Percentiles rank a stretch among this genome's conserved stretches.
phyloP scores from a whole-genome alignment of 148 eudicot genomes.

The Gaultheria prostrata region DNA sequence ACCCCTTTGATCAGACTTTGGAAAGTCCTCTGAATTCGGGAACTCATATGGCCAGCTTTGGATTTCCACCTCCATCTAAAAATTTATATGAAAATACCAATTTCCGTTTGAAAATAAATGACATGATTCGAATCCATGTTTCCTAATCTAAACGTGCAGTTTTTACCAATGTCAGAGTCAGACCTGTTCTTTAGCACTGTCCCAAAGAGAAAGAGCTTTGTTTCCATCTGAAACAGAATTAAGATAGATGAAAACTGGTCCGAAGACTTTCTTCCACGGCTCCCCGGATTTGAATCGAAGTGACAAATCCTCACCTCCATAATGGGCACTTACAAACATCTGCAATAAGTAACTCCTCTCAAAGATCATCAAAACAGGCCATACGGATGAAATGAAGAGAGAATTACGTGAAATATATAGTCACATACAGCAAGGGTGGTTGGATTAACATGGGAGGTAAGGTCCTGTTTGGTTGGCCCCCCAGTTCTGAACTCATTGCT shows the following conservation, averaged over 20 bases:
- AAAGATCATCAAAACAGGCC: background rate
- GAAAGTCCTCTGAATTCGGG: slow-evolving; percentile 75
- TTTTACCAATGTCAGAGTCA: background rate
- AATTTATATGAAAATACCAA: background rate
- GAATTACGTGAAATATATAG: background rate
- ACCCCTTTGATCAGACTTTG: slow-evolving; percentile 61
- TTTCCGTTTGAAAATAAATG: background rate
- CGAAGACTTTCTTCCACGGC: slow-evolving; percentile 90
- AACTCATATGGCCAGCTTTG: slow-evolving; percentile 85
- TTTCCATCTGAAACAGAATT: slow-evolving; percentile 44
- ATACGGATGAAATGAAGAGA: background rate
- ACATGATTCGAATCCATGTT: background rate
- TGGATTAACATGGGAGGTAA: slow-evolving; percentile 92
- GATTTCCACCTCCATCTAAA: slow-evolving; percentile 47
- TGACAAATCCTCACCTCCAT: slow-evolving; percentile 70
- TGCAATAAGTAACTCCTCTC: slow-evolving; percentile 18
- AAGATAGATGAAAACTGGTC: slow-evolving; percentile 88
- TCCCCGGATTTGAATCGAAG: slow-evolving; percentile 67
- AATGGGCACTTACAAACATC: slow-evolving; percentile 86
- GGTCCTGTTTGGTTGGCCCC: slow-evolving; percentile 78
- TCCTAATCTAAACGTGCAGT: background rate
- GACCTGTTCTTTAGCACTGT: slow-evolving; percentile 87
- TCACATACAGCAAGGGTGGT: slow-evolving; percentile 56
- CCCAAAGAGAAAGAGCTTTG: slow-evolving; percentile 75
- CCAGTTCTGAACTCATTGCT: slow-evolving; percentile 78